Base-by-base conservation (phyloP, 305 asterid species). In the Ruellia speciosa region DNA sequence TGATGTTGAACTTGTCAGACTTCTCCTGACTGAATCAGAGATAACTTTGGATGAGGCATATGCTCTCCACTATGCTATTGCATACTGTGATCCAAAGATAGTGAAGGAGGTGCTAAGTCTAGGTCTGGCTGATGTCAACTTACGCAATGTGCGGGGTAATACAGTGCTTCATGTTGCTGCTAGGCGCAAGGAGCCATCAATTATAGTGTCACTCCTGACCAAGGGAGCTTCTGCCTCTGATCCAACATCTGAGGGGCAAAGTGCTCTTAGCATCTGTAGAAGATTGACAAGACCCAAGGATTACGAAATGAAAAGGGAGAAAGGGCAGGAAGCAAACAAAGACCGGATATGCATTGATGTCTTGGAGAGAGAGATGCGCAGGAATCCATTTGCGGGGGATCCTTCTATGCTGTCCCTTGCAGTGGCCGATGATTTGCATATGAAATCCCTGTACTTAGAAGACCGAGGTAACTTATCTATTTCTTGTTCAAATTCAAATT, bases 61-160 rank as follows among this genome's bases (percentile, higher is more conserved):
- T 48, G 95, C 88, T 9, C 96, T 90, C 52, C 96, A 90, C 63
- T 87, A 90, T 16, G 94, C 88, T 0, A 86, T 86, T 33, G 84
- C 95, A 14, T 90, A 90, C 54, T 90, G 97, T 39, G 82, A 80
- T 45, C 69, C 85, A 7, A 84, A 90, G 71, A 77, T 83, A 5
- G 78, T 84, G 37, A 67, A 60, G 0, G 90, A 87, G 77, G 77
- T 81, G 62, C 78, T 90, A 7, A 67, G 66, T 66, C 54, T 90
- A 51, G 82, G 77, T 28, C 68, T 67, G 33, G 79, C 84, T 12
- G 71, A 87, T 24, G 70, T 87, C 64, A 84, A 84, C 79, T 85
- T 84, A 14, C 74, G 77, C 54, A 82, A 84, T 55, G 59, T 77
- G 0, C 73, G 87, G 35, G 95, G 95, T 61, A 60, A 82, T 55